Conservation (phyloP, 148 eudicot genomes). For the Arctostaphylos glauca region DNA sequence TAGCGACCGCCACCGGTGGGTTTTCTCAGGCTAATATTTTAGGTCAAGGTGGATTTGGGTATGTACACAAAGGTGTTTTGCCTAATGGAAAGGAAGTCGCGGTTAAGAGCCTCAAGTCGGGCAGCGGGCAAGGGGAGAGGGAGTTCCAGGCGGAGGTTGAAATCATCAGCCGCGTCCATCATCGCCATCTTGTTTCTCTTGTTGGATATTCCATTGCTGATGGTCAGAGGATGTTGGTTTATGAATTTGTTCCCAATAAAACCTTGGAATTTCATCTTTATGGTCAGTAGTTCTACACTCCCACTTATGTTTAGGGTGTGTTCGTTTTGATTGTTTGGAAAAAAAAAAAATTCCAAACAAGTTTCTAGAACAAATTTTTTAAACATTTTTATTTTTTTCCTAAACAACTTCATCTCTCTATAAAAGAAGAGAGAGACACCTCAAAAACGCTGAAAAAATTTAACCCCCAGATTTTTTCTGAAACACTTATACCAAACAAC, state of each 20-base stretch:
- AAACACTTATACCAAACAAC: too few species aligned
- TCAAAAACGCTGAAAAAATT: too few species aligned
- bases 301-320: neutral
- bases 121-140: constrained; percentile 84
- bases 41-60: constrained; percentile 92
- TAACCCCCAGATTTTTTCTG: too few species aligned
- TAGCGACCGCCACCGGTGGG: constrained; percentile 62
- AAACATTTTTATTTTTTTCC: too few species aligned
- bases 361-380: too few species aligned
- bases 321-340: too few species aligned
- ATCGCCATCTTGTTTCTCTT: constrained; percentile 76
- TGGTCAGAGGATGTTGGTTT: constrained; percentile 67
- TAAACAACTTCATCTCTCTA: too few species aligned
- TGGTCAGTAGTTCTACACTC: constrained; percentile 32
- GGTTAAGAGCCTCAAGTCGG: constrained; percentile 70
- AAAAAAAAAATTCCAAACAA: too few species aligned
- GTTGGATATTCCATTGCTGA: constrained; percentile 74
- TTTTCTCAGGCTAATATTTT: constrained; percentile 56
- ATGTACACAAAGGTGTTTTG: constrained; percentile 63
- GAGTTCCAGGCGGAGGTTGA: constrained; percentile 83
- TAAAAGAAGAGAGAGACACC: too few species aligned
- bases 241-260: constrained; percentile 71
- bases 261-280: constrained; percentile 79
- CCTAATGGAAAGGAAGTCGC: constrained; percentile 62
- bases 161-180: constrained; percentile 84